Evolutionary conservation across 257 asterid species (phyloP).

Genomic region (Solanum corneliomulleri): DNA sequence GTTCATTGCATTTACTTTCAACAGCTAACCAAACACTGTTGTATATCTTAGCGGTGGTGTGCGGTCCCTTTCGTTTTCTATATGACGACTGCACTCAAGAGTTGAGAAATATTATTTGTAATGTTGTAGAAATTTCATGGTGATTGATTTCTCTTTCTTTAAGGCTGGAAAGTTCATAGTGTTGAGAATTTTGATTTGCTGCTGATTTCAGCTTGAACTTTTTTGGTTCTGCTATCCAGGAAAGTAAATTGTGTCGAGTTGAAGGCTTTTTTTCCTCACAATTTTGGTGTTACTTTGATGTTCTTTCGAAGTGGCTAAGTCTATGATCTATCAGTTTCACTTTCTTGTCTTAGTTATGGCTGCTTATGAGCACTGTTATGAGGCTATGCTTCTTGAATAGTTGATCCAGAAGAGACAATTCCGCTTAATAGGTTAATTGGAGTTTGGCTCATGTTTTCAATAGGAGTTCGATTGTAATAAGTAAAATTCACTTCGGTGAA

Average conservation of each 20-base stretch:
- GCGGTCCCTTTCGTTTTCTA: background rate
- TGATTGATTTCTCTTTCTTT: background rate
- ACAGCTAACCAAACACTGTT: background rate
- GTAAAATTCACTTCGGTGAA: constrained; percentile 12
- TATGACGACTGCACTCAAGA: background rate
- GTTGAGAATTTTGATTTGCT: background rate
- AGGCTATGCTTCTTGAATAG: background rate
- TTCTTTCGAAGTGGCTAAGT: background rate
- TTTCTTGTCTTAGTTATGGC: background rate
- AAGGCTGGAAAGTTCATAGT: background rate
- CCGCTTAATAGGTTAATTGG: background rate
- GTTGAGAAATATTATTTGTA: background rate
- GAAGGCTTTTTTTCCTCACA: background rate
- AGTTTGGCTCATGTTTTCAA: background rate
- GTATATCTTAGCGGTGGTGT: background rate
- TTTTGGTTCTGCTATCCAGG: background rate
- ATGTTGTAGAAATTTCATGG: background rate
- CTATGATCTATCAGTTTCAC: background rate
- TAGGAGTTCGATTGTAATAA: constrained; percentile 1
- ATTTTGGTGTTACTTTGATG: background rate
- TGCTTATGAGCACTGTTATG: background rate
- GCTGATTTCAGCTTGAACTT: background rate
- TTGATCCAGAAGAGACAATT: background rate
- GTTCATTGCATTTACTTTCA: background rate
- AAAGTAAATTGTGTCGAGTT: background rate